These are phyloP conservation scores for Coemansia sp. DNA, from an alignment of 192 early-diverging fungal genomes.

Conservation along the genomic window DNA sequence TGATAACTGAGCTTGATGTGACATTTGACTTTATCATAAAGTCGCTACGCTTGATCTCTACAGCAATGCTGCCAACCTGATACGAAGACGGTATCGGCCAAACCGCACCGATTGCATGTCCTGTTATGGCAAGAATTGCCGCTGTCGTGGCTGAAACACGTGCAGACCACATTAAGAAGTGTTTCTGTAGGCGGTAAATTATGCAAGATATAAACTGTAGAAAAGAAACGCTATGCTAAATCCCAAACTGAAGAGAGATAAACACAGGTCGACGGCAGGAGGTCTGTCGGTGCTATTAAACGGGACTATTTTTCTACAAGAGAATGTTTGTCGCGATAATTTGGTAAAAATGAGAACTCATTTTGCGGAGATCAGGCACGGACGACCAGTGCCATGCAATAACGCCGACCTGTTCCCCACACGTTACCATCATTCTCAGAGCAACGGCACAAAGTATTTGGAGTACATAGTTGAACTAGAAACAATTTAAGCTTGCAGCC, in stretches of 20 bases:
- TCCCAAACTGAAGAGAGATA: not conserved
- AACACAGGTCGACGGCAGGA: not conserved
- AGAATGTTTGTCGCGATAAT: conserved; percentile 8
- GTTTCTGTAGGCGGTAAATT: not conserved
- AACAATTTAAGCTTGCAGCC: not conserved
- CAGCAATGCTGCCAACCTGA: conserved; percentile 48
- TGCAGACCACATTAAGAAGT: conserved; percentile 7
- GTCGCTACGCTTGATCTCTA: conserved; percentile 56
- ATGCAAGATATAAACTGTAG: not conserved
- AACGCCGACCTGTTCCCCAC: not conserved
- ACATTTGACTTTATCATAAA: conserved; percentile 64
- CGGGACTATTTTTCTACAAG: conserved; percentile 2
- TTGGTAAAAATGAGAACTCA: not conserved
- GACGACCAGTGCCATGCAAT: not conserved
- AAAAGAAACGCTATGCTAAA: not conserved
- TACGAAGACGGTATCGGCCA: conserved; percentile 43
- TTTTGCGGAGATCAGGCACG: conserved; percentile 4
- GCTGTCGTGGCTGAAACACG: conserved; percentile 1
- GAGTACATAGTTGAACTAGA: not conserved
- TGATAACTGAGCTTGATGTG: conserved; percentile 56
- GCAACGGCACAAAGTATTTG: not conserved
- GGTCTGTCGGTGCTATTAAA: not conserved
- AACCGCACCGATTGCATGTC: conserved; percentile 4
- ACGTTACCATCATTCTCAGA: conserved; percentile 2
- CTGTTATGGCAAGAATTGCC: conserved; percentile 1